Percentiles rank a stretch among this genome's conserved stretches.
Evolutionary conservation across 164 flowering plant species (phyloP).

Genomic region (Kingdonia uniflora): DNA sequence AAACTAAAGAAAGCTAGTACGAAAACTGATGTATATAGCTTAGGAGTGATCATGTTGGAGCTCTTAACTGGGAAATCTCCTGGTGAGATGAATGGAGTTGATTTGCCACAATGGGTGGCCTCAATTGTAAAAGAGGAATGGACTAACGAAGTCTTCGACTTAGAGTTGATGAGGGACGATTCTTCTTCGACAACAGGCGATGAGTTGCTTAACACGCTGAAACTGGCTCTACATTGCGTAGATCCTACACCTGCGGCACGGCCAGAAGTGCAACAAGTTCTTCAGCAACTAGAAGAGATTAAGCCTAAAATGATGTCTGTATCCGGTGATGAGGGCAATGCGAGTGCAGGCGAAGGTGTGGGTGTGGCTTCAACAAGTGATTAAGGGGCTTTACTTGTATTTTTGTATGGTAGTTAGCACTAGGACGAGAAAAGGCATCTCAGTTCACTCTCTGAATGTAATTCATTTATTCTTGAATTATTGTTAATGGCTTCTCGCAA

Average conservation of each 20-base stretch:
- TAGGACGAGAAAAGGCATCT: no score
- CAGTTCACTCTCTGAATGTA: no score
- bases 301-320: no score
- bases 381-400: not conserved
- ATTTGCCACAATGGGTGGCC: slow-evolving; percentile 97
- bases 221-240: slow-evolving; percentile 82
- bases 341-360: no score
- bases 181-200: slow-evolving; percentile 36
- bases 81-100: slow-evolving; percentile 61
- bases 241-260: slow-evolving; percentile 74
- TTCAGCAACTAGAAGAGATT: slow-evolving; percentile 57
- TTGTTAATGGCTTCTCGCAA: no score
- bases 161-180: slow-evolving; percentile 75
- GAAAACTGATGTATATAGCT: slow-evolving; percentile 84
- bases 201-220: slow-evolving; percentile 76
- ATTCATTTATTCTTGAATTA: no score
- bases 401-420: slow-evolving; percentile 3
- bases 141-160: slow-evolving; percentile 95
- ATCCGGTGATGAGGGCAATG: slow-evolving; percentile 4
- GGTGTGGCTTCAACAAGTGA: no score
- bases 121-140: slow-evolving; percentile 93
- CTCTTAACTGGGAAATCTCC: slow-evolving; percentile 94
- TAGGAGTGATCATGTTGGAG: slow-evolving; percentile 85
- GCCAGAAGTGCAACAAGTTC: slow-evolving; percentile 66
- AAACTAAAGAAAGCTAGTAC: slow-evolving; percentile 63